These are phyloP conservation scores for Ordospora colligata DNA, from an alignment of 371 early-diverging fungal species.

Conservation along the genomic window DNA sequence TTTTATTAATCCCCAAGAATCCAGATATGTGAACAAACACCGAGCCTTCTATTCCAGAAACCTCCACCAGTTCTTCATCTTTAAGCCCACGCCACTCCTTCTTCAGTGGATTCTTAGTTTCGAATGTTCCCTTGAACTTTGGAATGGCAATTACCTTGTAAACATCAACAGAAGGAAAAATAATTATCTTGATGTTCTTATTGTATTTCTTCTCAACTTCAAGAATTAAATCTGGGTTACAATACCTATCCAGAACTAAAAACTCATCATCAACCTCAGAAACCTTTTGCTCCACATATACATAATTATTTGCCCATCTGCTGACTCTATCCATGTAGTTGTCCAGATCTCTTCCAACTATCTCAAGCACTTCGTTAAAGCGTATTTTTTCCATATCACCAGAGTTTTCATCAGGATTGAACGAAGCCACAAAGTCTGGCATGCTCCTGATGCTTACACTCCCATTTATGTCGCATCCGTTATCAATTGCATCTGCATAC, in stretches of 20 bases:
- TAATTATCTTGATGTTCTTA: slow-evolving; percentile 42
- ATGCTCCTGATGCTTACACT: slow-evolving; percentile 43
- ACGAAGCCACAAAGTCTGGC: slow-evolving; percentile 20
- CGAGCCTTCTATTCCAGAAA: slow-evolving; percentile 66
- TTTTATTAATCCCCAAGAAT: slow-evolving; percentile 55
- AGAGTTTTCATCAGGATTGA: background rate
- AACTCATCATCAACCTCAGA: slow-evolving; percentile 11
- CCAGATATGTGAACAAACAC: slow-evolving; percentile 89
- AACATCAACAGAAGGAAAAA: slow-evolving; percentile 8
- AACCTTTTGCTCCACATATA: background rate
- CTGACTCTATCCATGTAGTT: slow-evolving; percentile 23
- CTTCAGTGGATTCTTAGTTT: slow-evolving; percentile 75
- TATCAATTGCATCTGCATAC: slow-evolving; percentile 58
- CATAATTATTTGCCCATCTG: slow-evolving; percentile 13
- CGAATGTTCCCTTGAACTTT: slow-evolving; percentile 68
- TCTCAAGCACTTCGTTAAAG: slow-evolving; percentile 41
- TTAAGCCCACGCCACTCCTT: slow-evolving; percentile 85
- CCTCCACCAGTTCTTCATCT: slow-evolving; percentile 71
- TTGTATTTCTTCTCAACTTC: slow-evolving; percentile 29
- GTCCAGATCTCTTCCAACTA: slow-evolving; percentile 50
- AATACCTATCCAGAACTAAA: slow-evolving; percentile 19
- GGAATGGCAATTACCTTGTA: slow-evolving; percentile 66
- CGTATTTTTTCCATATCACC: slow-evolving; percentile 6
- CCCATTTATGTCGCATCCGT: slow-evolving; percentile 50
- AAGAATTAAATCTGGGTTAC: slow-evolving; percentile 3